Percentiles rank a stretch among this genome's conserved stretches.
phyloP scores from a whole-genome alignment of 768 basidiomycete genomes.

The Pholiota molesta region DNA sequence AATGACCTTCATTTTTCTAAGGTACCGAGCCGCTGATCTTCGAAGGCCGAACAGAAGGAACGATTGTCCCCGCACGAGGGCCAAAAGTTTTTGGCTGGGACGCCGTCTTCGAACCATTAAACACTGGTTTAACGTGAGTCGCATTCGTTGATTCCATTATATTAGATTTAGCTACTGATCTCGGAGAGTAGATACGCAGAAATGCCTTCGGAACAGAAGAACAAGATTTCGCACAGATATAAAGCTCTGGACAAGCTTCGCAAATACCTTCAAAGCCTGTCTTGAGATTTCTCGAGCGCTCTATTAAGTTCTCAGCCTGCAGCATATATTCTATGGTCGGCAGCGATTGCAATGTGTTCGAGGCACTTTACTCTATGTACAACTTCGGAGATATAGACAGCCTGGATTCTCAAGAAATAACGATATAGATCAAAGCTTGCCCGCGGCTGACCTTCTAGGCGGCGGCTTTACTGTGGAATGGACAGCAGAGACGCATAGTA shows the following conservation, averaged over 20 bases:
- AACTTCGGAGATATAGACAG: too few relatives aligned
- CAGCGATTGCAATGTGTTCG: too few relatives aligned
- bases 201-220: slow-evolving; percentile 71
- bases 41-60: slow-evolving; percentile 87
- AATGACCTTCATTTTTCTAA: slow-evolving; percentile 10
- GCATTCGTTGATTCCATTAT: neutral
- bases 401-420: neutral
- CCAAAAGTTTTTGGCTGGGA: slow-evolving; percentile 89
- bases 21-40: slow-evolving; percentile 70
- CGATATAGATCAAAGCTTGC: neutral
- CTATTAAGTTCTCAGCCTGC: too few relatives aligned
- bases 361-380: too few relatives aligned
- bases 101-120: slow-evolving; percentile 78
- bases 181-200: slow-evolving; percentile 64
- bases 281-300: slow-evolving; percentile 3
- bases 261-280: slow-evolving; percentile 46
- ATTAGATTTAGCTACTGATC: slow-evolving; percentile 5
- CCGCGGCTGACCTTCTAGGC: neutral
- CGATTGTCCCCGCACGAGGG: slow-evolving; percentile 87
- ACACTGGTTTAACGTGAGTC: slow-evolving; percentile 75
- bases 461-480: slow-evolving; percentile 41
- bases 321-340: too few relatives aligned
- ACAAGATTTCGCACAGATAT: slow-evolving; percentile 73
- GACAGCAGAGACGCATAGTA: slow-evolving; percentile 46
- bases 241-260: slow-evolving; percentile 72